These are phyloP conservation scores for Ammopiptanthus mongolicus DNA, from an alignment of 306 rosid species.

Conservation along the genomic window DNA sequence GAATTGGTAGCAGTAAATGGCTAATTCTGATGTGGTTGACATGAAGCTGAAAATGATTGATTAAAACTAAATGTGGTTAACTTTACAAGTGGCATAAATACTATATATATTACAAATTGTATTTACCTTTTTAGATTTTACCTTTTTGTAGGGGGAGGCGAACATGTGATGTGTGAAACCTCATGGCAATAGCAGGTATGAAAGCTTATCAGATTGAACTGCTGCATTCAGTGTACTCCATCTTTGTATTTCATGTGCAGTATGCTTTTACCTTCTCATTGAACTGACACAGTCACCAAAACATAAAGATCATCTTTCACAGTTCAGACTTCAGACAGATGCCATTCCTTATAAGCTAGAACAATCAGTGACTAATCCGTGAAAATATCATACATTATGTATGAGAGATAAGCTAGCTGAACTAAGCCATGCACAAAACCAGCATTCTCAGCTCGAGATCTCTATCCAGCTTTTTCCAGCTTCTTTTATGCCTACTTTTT, in stretches of 20 bases:
- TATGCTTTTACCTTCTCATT: slow-evolving; percentile 8
- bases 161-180: background rate
- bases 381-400: background rate
- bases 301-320: slow-evolving; percentile 12
- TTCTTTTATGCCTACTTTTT: slow-evolving; percentile 48
- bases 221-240: background rate
- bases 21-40: background rate
- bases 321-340: slow-evolving; percentile 7
- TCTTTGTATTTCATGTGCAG: background rate
- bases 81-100: background rate
- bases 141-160: slow-evolving; percentile 1
- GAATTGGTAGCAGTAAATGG: too few species aligned
- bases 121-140: slow-evolving; percentile 1
- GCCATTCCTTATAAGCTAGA: background rate
- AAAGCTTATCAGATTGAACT: slow-evolving; percentile 4
- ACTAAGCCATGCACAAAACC: slow-evolving; percentile 17
- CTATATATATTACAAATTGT: background rate
- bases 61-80: background rate
- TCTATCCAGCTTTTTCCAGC: slow-evolving; percentile 94
- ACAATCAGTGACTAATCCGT: background rate
- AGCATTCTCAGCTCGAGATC: slow-evolving; percentile 44
- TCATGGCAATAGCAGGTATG: slow-evolving; percentile 5
- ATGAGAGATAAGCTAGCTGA: slow-evolving; percentile 3
- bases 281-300: slow-evolving; percentile 11
- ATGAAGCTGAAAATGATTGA: slow-evolving; percentile 9